Evolutionary conservation across 2,329 filamentous ascomycete genomes (phyloP), one percentile per base, ranked within the genome.

Genomic region (Calonectria honghensis): DNA sequence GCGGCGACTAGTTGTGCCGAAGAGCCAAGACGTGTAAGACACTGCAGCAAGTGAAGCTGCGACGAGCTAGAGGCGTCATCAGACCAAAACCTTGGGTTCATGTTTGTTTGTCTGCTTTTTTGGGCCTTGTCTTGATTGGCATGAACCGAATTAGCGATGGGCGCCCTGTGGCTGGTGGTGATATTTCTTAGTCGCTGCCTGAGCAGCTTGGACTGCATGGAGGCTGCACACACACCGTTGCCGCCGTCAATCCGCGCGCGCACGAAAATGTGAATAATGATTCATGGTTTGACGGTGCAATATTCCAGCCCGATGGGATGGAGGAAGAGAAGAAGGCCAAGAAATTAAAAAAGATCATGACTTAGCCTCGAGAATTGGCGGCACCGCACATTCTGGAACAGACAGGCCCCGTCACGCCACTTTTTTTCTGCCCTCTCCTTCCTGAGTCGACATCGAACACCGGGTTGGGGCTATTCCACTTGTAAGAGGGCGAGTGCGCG

Each of bases 401-500:
- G 16, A 63, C 27, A 39, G 2, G 16, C 6, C 52, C 52, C 35
- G 41, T 63, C 57, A 63, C 35, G 57, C 57, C 57, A 63, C 35
- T 29, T 41, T 41, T 18, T 32, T 37, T 67, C 39, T 27, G 3
- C 24, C 18, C 63, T 41, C 32, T 13, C 18, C 32, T n/a, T 16
- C 16, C 35, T 64, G 48, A 48, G 37, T 45, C 51, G 51, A 54
- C 24, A 27, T n/a, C 20, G 4, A 35, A n/a, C 35, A 41, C 37
- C 35, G 31, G 24, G 39, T 41, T 41, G 39, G 52, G 52, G 31
- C 52, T 35, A 57, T 57, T 16, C 52, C 52, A 57, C 52, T 57
- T 66, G 54, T 32, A 35, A 64, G 50, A 57, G 50, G 41, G 51
- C 39, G 66, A 32, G 68, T 73, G 65, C 73, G 73, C 73, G 73